phyloP scores from a whole-genome alignment of 1,284 basidiomycete genomes.

The Cutaneotrichosporon sp. region DNA sequence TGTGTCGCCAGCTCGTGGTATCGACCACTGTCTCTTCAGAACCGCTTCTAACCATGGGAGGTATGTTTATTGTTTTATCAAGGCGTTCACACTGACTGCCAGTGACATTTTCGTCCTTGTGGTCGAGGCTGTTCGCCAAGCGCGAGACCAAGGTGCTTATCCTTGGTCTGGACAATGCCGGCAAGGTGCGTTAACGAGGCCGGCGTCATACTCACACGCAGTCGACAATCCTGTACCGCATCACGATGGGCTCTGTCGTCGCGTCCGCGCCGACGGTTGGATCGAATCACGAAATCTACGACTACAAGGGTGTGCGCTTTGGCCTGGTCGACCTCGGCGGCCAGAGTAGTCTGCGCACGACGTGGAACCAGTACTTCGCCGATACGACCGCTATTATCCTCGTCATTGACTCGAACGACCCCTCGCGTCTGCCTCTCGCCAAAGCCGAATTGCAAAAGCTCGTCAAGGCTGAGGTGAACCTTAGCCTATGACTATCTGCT shows the following conservation, averaged over 20 bases:
- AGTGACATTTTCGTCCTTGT: conserved; percentile 48
- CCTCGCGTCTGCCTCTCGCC: conserved; percentile 48
- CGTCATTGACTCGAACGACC: conserved; percentile 53
- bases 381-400: conserved; percentile 51
- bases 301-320: conserved; percentile 53
- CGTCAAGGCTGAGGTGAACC: conserved; percentile 40
- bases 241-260: conserved; percentile 53
- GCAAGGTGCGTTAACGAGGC: conserved; percentile 41
- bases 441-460: conserved; percentile 50
- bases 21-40: too few species aligned
- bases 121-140: conserved; percentile 50
- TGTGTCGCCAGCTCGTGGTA: too few species aligned
- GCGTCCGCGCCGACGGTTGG: conserved; percentile 53
- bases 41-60: conserved; percentile 22
- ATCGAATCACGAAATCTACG: conserved; percentile 49
- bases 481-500: not conserved
- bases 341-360: conserved; percentile 48
- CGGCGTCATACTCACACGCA: conserved; percentile 9
- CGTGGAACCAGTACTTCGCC: conserved; percentile 50
- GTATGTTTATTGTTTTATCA: conserved; percentile 11
- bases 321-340: conserved; percentile 52
- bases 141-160: conserved; percentile 52
- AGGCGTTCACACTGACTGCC: not conserved
- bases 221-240: conserved; percentile 52
- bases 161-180: conserved; percentile 51